A percentile compares a stretch with the other conserved stretches of the same genome.
These are phyloP conservation scores for Fraxinus sp. DNA, from an alignment of 305 asterid species.

Conservation along the genomic window DNA sequence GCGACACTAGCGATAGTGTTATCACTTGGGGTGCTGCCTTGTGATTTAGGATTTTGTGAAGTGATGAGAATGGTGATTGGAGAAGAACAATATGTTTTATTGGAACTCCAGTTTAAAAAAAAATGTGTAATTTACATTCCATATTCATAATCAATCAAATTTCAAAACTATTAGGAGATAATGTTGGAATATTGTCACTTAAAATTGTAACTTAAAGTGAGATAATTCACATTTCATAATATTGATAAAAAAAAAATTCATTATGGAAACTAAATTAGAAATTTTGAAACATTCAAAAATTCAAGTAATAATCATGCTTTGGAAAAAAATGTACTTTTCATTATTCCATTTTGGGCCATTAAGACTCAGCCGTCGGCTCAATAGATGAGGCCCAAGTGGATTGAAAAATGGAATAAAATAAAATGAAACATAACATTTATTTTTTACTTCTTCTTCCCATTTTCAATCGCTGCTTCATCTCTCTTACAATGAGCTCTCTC, in stretches of 20 bases:
- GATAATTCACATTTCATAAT: neutral
- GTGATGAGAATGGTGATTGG: neutral
- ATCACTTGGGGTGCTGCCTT: neutral
- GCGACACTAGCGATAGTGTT: too few species aligned
- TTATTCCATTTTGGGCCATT: neutral
- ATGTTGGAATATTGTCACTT: neutral
- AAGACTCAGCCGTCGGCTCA: neutral
- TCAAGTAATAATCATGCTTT: neutral
- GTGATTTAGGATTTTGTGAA: neutral
- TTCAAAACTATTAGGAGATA: neutral
- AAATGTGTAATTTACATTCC: too few species aligned
- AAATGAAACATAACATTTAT: too few species aligned
- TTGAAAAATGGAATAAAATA: neutral
- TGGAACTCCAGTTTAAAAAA: neutral
- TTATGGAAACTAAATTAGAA: neutral
- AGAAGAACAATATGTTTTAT: too few species aligned
- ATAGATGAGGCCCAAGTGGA: neutral
- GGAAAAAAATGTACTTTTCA: neutral
- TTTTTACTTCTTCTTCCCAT: neutral
- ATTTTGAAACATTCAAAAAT: neutral
- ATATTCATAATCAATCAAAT: too few species aligned
- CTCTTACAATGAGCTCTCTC: constrained; percentile 43
- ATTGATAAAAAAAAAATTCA: neutral
- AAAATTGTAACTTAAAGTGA: neutral
- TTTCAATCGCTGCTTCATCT: neutral